Evolutionary conservation across 1,139 yeast genomes (phyloP).

Genomic region (Pichia sp.): DNA sequence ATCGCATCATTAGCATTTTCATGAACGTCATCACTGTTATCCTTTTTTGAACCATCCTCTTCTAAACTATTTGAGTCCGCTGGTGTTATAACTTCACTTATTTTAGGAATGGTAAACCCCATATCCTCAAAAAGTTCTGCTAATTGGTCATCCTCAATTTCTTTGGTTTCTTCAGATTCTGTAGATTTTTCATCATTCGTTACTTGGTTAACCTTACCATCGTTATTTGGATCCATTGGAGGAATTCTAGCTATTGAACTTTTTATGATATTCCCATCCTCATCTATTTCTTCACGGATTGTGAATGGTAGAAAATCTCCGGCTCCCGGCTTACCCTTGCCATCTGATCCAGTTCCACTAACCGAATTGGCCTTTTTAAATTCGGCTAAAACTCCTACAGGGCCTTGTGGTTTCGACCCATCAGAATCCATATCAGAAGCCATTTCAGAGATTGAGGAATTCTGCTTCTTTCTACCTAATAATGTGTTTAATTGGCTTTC

Average conservation of each 20-base stretch:
- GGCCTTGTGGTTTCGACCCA: background rate
- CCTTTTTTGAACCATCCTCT: background rate
- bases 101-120: constrained; percentile 33
- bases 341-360: background rate
- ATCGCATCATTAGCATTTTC: background rate
- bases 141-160: constrained; percentile 36
- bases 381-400: background rate
- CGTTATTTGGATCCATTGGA: constrained; percentile 6
- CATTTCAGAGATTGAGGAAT: background rate
- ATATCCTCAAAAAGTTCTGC: constrained; percentile 46
- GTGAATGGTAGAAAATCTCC: constrained; percentile 45
- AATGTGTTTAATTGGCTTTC: constrained; percentile 13
- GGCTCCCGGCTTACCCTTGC: background rate
- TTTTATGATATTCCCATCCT: constrained; percentile 49
- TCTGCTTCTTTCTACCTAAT: background rate
- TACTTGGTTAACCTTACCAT: constrained; percentile 6
- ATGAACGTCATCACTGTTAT: background rate
- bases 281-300: constrained; percentile 81
- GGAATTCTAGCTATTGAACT: constrained; percentile 21
- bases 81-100: background rate
- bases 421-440: background rate
- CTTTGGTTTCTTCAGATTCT: background rate
- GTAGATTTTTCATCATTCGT: constrained; percentile 4
- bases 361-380: background rate
- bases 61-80: background rate